phyloP scores from a whole-genome alignment of 1,284 basidiomycete species.

The Cryptococcus hybrid region DNA sequence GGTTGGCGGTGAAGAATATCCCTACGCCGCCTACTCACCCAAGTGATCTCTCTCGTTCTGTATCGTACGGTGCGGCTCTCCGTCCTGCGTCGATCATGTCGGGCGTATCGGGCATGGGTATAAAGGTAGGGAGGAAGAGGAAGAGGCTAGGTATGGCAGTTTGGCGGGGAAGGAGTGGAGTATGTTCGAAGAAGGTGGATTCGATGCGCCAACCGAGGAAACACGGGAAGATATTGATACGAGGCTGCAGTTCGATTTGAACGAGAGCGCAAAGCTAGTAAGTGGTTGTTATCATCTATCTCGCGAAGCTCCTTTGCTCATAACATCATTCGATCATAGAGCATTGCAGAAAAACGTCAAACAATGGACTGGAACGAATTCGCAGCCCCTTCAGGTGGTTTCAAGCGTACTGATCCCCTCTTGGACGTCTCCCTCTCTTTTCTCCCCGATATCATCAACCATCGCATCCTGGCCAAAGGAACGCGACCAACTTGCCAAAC shows the following conservation, averaged over 20 bases:
- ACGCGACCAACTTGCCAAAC: conserved; percentile 66
- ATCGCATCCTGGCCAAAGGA: conserved; percentile 70
- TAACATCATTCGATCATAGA: conserved; percentile 50
- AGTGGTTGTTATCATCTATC: conserved; percentile 33
- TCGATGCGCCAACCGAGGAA: conserved; percentile 54
- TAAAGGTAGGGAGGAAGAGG: conserved; percentile 33
- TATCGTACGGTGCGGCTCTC: neutral
- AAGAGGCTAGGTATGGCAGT: conserved; percentile 69
- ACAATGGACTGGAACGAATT: conserved; percentile 87
- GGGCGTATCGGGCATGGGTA: neutral
- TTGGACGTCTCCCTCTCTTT: conserved; percentile 74
- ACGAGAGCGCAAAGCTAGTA: conserved; percentile 76
- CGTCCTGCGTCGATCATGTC: neutral
- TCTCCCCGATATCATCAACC: conserved; percentile 59
- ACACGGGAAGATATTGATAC: conserved; percentile 46
- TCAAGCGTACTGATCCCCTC: conserved; percentile 69
- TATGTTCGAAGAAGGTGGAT: conserved; percentile 77
- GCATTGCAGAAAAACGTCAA: conserved; percentile 65
- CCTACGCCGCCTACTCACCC: conserved; percentile 24
- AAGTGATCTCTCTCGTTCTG: neutral
- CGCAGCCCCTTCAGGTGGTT: conserved; percentile 63
- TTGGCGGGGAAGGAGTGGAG: conserved; percentile 84
- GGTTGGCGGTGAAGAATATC: conserved; percentile 37
- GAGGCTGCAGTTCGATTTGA: conserved; percentile 80
- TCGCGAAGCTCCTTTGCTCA: neutral